Evolutionary conservation across 208 protist genomes (phyloP), one percentile per base, ranked within the genome.

Genomic region (Jaenimonas drosophilae): DNA sequence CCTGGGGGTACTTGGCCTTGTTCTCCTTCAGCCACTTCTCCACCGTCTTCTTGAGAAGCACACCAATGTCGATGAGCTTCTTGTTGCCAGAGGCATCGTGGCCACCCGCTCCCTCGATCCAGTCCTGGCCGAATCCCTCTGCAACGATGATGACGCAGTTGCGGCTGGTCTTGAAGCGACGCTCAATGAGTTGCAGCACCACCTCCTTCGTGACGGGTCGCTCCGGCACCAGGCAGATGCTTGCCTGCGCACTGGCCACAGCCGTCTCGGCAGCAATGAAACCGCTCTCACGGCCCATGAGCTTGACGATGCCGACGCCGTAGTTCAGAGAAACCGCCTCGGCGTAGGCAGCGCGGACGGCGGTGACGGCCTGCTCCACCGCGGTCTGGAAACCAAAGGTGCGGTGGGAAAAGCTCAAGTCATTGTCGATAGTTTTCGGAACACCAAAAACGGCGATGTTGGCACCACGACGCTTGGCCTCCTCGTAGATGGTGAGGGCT

Each of bases 371-470:
- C 67, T 91, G 65, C 49, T 96, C 90, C 26, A 97, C 91, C 25
- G 94, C 94, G 0, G 94, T 96, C 54, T 96, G 71, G 70, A 97
- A 97, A 29, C 94, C 94, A 54, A 97, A 97, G 42, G 91, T 94
- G 49, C 83, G 72, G 60, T 96, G 84, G 14, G 92, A 87, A 60
- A 96, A 95, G 60, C 64, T 59, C 39, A 97, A 77, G 51, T 97
- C 94, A 57, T 97, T 97, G 43, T 97, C 94, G 65, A 97, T 97
- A 19, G 94, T 96, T 74, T 97, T 97, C 40, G 92, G 92, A 44
- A 97, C 74, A 44, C 94, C 94, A 49, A 96, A 81, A 32, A 96
- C 86, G 30, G 82, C 64, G 43, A 97, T 89, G 54, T 93, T 59
- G 23, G 82, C 62, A 26, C 75, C 69, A 43, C 83, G 78, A 37